A percentile compares a stretch with the other conserved stretches of the same genome.
Conservation (phyloP, 306 rosid genomes). For the Sophora flavescens region DNA sequence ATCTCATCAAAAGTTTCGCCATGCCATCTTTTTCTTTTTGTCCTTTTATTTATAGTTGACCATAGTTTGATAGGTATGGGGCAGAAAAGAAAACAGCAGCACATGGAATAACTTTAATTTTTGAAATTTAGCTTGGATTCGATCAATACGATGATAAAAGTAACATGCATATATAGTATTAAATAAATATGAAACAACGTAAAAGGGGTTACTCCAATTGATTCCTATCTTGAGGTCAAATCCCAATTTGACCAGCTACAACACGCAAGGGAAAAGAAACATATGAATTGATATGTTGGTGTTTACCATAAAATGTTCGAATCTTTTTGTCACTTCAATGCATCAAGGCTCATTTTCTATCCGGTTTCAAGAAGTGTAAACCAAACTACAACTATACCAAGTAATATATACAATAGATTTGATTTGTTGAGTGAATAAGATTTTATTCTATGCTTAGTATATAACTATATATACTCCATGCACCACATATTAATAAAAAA, state of each 20-base stretch:
- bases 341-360: not conserved
- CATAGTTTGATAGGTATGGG: not conserved
- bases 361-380: not conserved
- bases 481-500: not conserved
- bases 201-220: constrained; percentile 29
- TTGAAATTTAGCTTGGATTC: constrained; percentile 34
- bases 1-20: constrained; percentile 35
- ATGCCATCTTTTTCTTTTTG: constrained; percentile 17
- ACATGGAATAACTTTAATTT: constrained; percentile 6
- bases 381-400: not conserved
- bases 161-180: not conserved
- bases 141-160: constrained; percentile 3
- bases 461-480: not conserved
- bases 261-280: constrained; percentile 10
- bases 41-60: constrained; percentile 44
- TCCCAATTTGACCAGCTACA: constrained; percentile 15
- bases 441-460: not conserved
- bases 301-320: constrained; percentile 17
- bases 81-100: constrained; percentile 33
- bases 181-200: constrained; percentile 28
- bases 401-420: not conserved
- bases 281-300: constrained; percentile 5
- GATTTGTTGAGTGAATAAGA: not conserved
- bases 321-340: constrained; percentile 19
- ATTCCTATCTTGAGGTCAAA: constrained; percentile 41